Base-by-base conservation (phyloP, 2,329 filamentous ascomycete genomes). In the Torrubiellomyces zombiae region DNA sequence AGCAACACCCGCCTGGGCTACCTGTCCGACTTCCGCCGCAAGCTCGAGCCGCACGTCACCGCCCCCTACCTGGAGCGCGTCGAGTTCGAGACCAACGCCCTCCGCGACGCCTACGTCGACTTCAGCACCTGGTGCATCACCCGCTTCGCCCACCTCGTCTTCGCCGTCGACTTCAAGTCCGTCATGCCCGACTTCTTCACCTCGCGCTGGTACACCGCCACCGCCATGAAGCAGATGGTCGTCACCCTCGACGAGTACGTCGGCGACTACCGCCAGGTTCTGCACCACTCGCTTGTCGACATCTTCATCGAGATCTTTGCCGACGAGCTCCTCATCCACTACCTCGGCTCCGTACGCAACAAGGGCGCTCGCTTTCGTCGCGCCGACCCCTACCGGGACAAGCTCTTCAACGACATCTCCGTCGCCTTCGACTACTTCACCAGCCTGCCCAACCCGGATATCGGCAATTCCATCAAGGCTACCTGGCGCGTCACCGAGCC, bases 171-270 rank as follows among this genome's bases (percentile, higher is more conserved):
- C 60, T 92, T 98, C 60, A 67, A 66, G 34, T 48, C 70, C 14
- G 82, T 91, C 18, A 72, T 93, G 45, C 66, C 75, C 21, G 79
- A 89, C 35, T 85, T 95, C 56, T 98, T 95, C 59, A 94, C 85
- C 0, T 62, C 72, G 7, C 69, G 70, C 33, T 98, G 89, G 89
- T 98, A 98, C 53, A 58, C 66, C 20, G 70, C 73, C 41, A 82
- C 76, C 20, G 75, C 79, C 28, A 86, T 98, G 71, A 83, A 83
- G 42, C 81, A 86, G 39, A 93, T 98, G 59, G 77, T 83, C 23
- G 81, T 77, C 14, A 98, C 89, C 0, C 86, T 98, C 45, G 81
- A 92, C 38, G 89, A 95, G 53, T 98, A 98, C 54, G 67, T 95
- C 38, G 56, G 65, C 42, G 86, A 98, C 53, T 94, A 94, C 58